These are phyloP conservation scores for Musa itinerans DNA, from an alignment of 176 grass and related monocot species.

Conservation along the genomic window DNA sequence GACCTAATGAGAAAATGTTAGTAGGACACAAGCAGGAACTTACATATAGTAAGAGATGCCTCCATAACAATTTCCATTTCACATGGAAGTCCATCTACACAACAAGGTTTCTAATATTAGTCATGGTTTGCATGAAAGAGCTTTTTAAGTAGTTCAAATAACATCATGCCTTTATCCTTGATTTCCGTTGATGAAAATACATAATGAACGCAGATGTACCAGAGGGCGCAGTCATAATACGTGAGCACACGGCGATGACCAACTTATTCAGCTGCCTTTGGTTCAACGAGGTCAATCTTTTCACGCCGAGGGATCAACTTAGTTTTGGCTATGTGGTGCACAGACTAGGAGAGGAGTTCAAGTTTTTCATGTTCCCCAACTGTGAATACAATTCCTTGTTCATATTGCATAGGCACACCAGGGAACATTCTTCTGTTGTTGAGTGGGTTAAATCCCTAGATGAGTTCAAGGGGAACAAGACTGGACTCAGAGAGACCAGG, in stretches of 20 bases:
- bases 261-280: conserved; percentile 40
- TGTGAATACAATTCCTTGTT: conserved; percentile 97
- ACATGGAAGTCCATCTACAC: too few relatives aligned
- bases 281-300: conserved; percentile 98
- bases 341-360: conserved; percentile 37
- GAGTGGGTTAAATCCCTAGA: conserved; percentile 90
- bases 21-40: too few relatives aligned
- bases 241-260: conserved; percentile 72
- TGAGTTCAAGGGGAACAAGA: conserved; percentile 59
- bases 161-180: too few relatives aligned
- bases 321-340: conserved; percentile 85
- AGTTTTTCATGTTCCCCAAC: conserved; percentile 97
- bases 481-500: conserved; percentile 64
- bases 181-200: neutral
- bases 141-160: too few relatives aligned
- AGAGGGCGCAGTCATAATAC: conserved; percentile 82
- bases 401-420: conserved; percentile 73
- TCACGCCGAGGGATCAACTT: conserved; percentile 86
- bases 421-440: conserved; percentile 79
- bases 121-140: too few relatives aligned
- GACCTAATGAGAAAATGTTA: too few relatives aligned
- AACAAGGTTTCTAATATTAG: too few relatives aligned
- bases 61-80: too few relatives aligned
- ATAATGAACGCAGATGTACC: conserved; percentile 61
- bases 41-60: too few relatives aligned